These are phyloP conservation scores for Fusarium anguioides DNA, from an alignment of 2,329 filamentous ascomycete genomes.

Conservation along the genomic window DNA sequence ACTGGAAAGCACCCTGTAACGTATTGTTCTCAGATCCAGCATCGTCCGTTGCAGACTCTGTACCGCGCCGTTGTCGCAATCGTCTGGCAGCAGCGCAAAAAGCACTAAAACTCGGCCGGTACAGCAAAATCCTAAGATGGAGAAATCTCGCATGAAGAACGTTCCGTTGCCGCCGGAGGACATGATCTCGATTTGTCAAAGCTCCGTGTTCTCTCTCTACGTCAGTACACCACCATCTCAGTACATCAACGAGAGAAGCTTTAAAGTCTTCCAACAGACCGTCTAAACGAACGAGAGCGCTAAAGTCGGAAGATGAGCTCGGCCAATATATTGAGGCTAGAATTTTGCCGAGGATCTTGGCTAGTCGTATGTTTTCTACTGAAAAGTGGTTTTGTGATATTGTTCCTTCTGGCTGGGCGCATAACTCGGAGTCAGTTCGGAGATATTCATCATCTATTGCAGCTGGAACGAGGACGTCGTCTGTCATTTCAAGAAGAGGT, in stretches of 20 bases:
- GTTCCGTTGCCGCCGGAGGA: background rate
- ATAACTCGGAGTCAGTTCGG: accelerated
- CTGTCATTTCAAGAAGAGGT: background rate
- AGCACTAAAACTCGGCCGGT: background rate
- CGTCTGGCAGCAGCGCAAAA: background rate
- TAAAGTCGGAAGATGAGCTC: background rate
- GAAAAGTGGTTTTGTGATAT: background rate
- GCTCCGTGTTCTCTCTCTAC: background rate
- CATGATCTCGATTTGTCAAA: background rate
- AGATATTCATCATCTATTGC: constrained; percentile 6
- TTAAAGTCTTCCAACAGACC: background rate
- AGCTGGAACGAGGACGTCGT: background rate
- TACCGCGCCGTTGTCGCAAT: accelerated
- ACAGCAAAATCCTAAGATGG: background rate
- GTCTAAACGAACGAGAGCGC: background rate
- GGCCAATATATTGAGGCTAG: background rate
- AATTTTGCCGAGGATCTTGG: background rate
- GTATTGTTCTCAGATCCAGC: accelerated
- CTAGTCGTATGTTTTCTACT: background rate
- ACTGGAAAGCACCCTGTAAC: background rate
- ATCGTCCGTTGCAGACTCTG: accelerated
- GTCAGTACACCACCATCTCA: background rate
- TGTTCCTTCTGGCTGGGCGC: background rate
- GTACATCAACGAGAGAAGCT: background rate
- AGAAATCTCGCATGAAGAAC: background rate